A percentile compares a stretch with the other conserved stretches of the same genome.
Conservation (phyloP, 2,329 filamentous ascomycete species). For the Aspergillus flavus region DNA sequence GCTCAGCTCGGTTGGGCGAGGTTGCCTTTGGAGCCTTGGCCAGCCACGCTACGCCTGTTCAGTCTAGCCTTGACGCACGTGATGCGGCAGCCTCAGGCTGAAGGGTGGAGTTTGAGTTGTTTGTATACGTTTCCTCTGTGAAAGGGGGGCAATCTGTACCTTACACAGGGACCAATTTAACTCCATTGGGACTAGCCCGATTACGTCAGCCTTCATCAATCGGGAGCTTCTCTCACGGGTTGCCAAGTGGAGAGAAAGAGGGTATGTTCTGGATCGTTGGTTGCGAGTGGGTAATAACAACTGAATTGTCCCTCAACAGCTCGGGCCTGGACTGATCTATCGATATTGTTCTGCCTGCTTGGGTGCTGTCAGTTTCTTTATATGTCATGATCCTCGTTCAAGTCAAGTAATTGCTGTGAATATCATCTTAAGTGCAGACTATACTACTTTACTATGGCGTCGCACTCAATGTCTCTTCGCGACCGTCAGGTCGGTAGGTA, state of each 20-base stretch:
- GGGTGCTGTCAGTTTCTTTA: neutral
- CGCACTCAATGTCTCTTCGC: slow-evolving; percentile 61
- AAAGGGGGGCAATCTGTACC: neutral
- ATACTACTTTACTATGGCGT: slow-evolving; percentile 51
- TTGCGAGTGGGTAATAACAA: slow-evolving; percentile 1
- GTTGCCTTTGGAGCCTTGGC: slow-evolving; percentile 8
- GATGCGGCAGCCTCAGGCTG: neutral
- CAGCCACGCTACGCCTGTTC: neutral
- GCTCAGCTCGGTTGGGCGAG: slow-evolving; percentile 23
- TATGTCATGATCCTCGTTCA: slow-evolving; percentile 26
- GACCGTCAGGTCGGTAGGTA: slow-evolving; percentile 72
- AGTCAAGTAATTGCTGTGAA: slow-evolving; percentile 19
- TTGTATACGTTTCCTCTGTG: slow-evolving; percentile 17
- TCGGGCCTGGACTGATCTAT: neutral
- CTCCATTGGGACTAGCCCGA: neutral
- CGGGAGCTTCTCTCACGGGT: slow-evolving; percentile 24
- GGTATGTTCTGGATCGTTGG: slow-evolving; percentile 13
- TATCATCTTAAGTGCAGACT: slow-evolving; percentile 18
- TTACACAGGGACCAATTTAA: neutral
- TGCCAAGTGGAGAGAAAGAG: slow-evolving; percentile 31
- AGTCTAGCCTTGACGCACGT: slow-evolving; percentile 7
- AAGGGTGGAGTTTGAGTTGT: slow-evolving; percentile 24
- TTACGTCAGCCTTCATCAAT: slow-evolving; percentile 31
- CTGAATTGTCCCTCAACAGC: slow-evolving; percentile 1
- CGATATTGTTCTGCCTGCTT: neutral